Conservation (phyloP, 495 filamentous ascomycete species). For the Penicilliopsis zonata region DNA sequence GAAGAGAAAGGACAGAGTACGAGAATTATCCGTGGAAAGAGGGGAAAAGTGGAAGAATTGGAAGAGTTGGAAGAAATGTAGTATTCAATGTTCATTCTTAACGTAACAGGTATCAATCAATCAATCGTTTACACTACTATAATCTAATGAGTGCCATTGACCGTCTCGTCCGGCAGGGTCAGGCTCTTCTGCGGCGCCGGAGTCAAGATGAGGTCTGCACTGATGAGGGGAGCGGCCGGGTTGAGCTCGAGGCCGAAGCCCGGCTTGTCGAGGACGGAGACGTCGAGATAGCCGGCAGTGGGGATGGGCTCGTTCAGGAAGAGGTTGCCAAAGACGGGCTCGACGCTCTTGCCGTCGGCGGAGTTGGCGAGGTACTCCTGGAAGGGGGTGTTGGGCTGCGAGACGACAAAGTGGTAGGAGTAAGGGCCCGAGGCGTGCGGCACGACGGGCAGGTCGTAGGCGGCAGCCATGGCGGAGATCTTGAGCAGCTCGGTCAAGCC, state of each 20-base stretch:
- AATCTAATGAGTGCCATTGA: constrained; percentile 13
- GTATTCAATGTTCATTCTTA: too few relatives aligned
- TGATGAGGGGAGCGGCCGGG: constrained; percentile 63
- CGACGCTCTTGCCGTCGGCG: constrained; percentile 73
- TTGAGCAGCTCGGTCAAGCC: constrained; percentile 87
- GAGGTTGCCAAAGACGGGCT: constrained; percentile 83
- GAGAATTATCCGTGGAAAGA: too few relatives aligned
- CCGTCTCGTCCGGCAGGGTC: constrained; percentile 21
- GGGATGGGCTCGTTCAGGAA: constrained; percentile 89
- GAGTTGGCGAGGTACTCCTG: constrained; percentile 93
- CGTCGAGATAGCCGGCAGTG: constrained; percentile 63
- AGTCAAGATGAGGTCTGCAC: constrained; percentile 56
- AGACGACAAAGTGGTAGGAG: constrained; percentile 89
- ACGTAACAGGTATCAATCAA: constrained; percentile 2
- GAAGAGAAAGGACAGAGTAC: too few relatives aligned
- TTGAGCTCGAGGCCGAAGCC: constrained; percentile 85
- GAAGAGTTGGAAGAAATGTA: too few relatives aligned
- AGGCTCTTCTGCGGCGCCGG: constrained; percentile 57
- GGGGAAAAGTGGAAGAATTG: too few relatives aligned
- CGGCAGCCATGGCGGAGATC: constrained; percentile 75
- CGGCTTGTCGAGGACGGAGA: constrained; percentile 72
- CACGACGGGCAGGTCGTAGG: constrained; percentile 90
- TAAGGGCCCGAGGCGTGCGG: constrained; percentile 87
- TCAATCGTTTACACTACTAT: constrained; percentile 1
- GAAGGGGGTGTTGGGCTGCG: constrained; percentile 82